phyloP scores from a whole-genome alignment of 768 basidiomycete genomes.

The Scleroderma bovista region DNA sequence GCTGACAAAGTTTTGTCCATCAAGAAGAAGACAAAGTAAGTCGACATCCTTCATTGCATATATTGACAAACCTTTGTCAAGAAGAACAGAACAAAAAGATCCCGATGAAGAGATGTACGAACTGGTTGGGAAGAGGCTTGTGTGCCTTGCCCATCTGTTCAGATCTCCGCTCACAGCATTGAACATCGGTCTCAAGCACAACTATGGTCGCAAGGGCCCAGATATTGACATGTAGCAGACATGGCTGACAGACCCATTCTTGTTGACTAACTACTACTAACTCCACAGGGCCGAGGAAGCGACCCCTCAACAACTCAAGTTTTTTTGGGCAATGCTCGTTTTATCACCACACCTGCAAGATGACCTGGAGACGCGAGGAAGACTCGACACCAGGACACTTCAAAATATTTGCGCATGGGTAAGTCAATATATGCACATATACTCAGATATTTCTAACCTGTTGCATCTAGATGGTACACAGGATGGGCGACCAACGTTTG shows the following conservation, averaged over 20 bases:
- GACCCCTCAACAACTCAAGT: background rate
- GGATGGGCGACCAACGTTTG: background rate
- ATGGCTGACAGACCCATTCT: background rate
- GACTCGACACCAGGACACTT: background rate
- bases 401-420: background rate
- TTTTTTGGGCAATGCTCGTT: background rate
- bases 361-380: background rate
- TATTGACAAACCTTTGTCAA: too few relatives aligned
- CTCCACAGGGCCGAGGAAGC: background rate
- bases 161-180: background rate
- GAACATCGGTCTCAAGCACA: background rate
- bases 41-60: too few relatives aligned
- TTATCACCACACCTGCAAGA: background rate
- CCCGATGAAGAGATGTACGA: background rate
- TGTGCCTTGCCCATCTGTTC: background rate
- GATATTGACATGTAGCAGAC: background rate
- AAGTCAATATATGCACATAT: background rate
- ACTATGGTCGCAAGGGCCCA: background rate
- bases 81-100: too few relatives aligned
- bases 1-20: too few relatives aligned
- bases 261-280: background rate
- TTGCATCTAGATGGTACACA: background rate
- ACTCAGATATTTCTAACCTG: background rate
- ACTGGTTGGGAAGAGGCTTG: background rate
- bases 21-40: too few relatives aligned